A percentile compares a stretch with the other conserved stretches of the same genome.
phyloP scores from a whole-genome alignment of 2,329 filamentous ascomycete genomes.

The Trichoderma hamatum region DNA sequence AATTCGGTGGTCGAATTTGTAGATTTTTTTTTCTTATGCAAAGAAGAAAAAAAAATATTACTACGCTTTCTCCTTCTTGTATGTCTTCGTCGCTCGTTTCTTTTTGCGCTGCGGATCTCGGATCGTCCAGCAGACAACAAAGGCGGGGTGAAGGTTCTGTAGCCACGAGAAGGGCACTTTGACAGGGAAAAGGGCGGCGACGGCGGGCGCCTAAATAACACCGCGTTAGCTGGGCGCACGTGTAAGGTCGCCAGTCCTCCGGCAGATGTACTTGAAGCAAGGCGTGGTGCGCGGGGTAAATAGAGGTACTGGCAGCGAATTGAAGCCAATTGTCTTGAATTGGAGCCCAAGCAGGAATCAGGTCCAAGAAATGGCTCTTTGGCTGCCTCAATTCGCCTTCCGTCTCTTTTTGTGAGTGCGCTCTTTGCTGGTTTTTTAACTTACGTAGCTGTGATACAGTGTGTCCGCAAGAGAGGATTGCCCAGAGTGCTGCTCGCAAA shows the following conservation, averaged over 20 bases:
- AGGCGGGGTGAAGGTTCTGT: constrained; percentile 6
- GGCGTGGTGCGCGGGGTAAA: constrained; percentile 14
- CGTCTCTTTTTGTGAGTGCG: neutral
- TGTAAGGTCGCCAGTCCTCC: neutral
- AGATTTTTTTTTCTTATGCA: neutral
- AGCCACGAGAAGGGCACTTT: neutral
- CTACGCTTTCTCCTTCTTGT: too few relatives aligned
- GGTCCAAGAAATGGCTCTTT: neutral
- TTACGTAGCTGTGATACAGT: neutral
- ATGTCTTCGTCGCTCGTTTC: neutral
- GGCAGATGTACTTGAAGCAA: constrained; percentile 2
- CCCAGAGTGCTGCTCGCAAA: neutral
- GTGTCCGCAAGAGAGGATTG: too few relatives aligned
- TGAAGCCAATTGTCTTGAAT: constrained; percentile 2
- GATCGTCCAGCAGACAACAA: neutral
- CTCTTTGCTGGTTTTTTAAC: neutral
- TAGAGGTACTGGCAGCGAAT: neutral
- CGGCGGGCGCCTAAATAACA: constrained; percentile 2
- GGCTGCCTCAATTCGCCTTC: neutral
- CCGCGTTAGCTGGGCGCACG: constrained; percentile 11
- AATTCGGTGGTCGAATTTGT: neutral
- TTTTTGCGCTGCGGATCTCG: neutral
- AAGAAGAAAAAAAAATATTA: neutral
- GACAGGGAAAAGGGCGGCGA: neutral
- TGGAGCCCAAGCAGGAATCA: neutral